Evolutionary conservation across 768 basidiomycete genomes (phyloP).

Genomic region (Neoboletus brunneissimus): DNA sequence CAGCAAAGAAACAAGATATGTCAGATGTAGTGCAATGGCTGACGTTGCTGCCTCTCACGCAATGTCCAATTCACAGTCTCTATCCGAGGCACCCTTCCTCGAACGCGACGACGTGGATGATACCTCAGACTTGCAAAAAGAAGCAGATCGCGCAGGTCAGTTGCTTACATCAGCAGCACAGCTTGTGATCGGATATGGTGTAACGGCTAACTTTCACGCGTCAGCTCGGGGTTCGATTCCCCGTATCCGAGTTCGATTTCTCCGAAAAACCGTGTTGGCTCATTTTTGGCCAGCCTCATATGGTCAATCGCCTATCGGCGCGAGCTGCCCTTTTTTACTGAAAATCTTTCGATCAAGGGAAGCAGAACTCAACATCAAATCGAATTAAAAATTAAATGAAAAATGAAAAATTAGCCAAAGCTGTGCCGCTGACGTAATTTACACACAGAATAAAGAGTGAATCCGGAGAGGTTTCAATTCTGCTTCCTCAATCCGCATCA

Average conservation of each 20-base stretch:
- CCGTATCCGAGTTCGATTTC: not conserved
- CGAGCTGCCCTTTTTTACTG: not conserved
- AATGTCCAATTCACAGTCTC: not conserved
- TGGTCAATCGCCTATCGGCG: not conserved
- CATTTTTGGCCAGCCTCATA: not conserved
- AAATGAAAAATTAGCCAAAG: not conserved
- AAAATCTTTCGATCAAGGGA: not conserved
- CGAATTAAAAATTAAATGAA: not conserved
- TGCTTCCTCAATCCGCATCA: not conserved
- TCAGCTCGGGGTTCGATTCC: constrained; percentile 36
- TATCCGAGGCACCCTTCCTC: not conserved
- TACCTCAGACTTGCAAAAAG: not conserved
- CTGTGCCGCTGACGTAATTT: not conserved
- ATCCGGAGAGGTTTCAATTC: not conserved
- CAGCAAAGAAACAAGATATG: not conserved
- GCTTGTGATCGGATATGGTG: constrained; percentile 47
- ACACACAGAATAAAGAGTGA: not conserved
- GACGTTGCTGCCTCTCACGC: constrained; percentile 62
- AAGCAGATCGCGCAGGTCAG: no score
- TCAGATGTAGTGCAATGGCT: constrained; percentile 55
- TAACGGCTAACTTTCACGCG: constrained; percentile 63
- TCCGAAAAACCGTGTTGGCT: not conserved
- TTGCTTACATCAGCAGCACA: not conserved
- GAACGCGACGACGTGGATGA: not conserved
- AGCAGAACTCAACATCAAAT: not conserved